Evolutionary conservation across 2,329 filamentous ascomycete species (phyloP).

Genomic region (Fusarium armeniacum): DNA sequence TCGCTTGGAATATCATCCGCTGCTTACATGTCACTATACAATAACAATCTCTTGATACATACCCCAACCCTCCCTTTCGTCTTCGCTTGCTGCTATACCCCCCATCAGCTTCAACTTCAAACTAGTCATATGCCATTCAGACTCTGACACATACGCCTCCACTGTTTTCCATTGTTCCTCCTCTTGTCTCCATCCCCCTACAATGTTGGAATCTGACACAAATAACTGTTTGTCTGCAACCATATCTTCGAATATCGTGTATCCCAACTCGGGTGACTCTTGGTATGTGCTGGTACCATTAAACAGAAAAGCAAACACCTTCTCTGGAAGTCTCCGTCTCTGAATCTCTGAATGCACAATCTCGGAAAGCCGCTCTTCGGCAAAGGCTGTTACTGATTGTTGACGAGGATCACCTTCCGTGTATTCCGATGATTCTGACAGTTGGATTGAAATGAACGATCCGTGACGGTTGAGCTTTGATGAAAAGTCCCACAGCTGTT

Average conservation of each 20-base stretch:
- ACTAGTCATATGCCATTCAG: conserved; percentile 1
- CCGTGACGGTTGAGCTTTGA: background rate
- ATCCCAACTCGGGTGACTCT: rapidly evolving
- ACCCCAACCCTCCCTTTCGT: background rate
- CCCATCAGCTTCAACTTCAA: background rate
- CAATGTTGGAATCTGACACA: rapidly evolving
- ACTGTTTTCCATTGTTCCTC: rapidly evolving
- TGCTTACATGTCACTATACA: background rate
- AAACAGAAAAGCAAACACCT: background rate
- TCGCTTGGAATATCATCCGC: too few species aligned
- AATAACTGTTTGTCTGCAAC: rapidly evolving
- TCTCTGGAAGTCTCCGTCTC: background rate
- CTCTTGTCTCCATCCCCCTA: background rate
- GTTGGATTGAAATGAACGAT: background rate
- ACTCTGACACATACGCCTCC: background rate
- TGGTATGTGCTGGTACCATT: rapidly evolving
- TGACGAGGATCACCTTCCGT: background rate
- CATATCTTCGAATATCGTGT: rapidly evolving
- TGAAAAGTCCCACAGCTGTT: background rate
- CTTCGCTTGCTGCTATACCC: rapidly evolving
- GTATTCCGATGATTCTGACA: background rate
- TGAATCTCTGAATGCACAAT: background rate
- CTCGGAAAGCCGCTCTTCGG: rapidly evolving
- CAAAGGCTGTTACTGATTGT: background rate
- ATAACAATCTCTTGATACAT: background rate